Conservation (phyloP, 345 rosid species). For the Euphorbia pulcherrima region DNA sequence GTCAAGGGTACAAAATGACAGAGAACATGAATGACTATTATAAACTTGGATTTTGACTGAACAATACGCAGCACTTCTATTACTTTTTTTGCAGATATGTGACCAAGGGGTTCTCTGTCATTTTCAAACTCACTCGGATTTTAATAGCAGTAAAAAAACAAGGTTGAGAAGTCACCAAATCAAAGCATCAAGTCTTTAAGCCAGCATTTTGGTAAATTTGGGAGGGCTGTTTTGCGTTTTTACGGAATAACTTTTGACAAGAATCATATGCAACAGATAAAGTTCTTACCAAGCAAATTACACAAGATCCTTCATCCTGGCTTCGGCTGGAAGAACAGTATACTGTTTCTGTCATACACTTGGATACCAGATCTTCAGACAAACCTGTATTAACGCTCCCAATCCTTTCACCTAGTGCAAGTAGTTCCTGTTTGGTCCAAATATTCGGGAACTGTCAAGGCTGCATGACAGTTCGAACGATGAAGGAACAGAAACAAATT, state of each 20-base stretch:
- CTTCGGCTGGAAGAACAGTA: conserved; percentile 34
- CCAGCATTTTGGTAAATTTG: too few species aligned
- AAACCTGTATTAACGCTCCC: conserved; percentile 80
- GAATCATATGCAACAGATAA: neutral
- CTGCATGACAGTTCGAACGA: neutral
- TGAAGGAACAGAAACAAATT: conserved; percentile 1
- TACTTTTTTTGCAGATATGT: too few species aligned
- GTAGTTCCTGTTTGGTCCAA: conserved; percentile 56
- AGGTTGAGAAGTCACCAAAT: too few species aligned
- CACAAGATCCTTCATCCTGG: conserved; percentile 57
- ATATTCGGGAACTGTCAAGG: conserved; percentile 7
- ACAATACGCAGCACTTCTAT: too few species aligned
- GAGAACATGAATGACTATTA: too few species aligned
- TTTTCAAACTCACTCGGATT: neutral
- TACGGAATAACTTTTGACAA: neutral
- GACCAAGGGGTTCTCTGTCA: too few species aligned
- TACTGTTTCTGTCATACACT: conserved; percentile 47
- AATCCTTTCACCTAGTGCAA: conserved; percentile 84
- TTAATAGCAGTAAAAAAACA: too few species aligned
- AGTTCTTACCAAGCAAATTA: conserved; percentile 74
- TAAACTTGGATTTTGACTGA: too few species aligned
- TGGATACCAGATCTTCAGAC: conserved; percentile 50
- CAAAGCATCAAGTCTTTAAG: too few species aligned
- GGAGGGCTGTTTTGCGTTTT: too few species aligned
- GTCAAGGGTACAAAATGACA: too few species aligned